phyloP scores from a whole-genome alignment of 257 asterid species.

The Echium plantagineum region DNA sequence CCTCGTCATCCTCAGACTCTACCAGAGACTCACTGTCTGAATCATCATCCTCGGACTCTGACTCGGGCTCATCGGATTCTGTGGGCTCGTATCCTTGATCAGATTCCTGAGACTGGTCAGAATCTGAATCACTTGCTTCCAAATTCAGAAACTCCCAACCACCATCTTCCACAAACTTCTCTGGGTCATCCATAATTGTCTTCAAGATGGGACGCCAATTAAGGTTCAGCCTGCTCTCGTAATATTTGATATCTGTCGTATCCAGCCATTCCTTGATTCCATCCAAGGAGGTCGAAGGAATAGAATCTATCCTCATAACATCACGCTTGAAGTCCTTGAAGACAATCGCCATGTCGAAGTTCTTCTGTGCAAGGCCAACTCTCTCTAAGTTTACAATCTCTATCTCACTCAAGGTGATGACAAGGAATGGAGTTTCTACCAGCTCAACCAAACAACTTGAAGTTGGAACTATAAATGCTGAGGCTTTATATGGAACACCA shows the following conservation, averaged over 20 bases:
- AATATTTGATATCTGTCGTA: conserved; percentile 61
- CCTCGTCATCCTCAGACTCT: too few species aligned
- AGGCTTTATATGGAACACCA: conserved; percentile 62
- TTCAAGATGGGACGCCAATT: conserved; percentile 64
- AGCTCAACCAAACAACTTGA: conserved; percentile 66
- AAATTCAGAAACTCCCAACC: conserved; percentile 81
- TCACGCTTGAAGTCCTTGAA: conserved; percentile 74
- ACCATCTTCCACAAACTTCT: conserved; percentile 54
- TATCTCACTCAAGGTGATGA: conserved; percentile 45
- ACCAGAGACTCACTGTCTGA: too few species aligned
- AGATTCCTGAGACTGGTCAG: conserved; percentile 47
- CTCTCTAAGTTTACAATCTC: conserved; percentile 71
- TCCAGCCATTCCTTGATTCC: conserved; percentile 77
- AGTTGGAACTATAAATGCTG: conserved; percentile 61
- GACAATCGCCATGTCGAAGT: conserved; percentile 66
- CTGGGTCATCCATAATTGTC: conserved; percentile 54
- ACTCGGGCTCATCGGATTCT: conserved; percentile 49
- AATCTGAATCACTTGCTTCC: conserved; percentile 63
- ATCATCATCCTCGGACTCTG: conserved; percentile 47
- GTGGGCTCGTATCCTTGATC: conserved; percentile 43
- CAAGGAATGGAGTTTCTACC: conserved; percentile 60
- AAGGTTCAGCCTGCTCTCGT: conserved; percentile 74
- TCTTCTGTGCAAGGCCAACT: conserved; percentile 82
- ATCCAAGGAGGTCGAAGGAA: conserved; percentile 53
- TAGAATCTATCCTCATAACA: conserved; percentile 58